These are phyloP conservation scores for Xylaria flabelliformis DNA, from an alignment of 495 filamentous ascomycete genomes.

Conservation along the genomic window DNA sequence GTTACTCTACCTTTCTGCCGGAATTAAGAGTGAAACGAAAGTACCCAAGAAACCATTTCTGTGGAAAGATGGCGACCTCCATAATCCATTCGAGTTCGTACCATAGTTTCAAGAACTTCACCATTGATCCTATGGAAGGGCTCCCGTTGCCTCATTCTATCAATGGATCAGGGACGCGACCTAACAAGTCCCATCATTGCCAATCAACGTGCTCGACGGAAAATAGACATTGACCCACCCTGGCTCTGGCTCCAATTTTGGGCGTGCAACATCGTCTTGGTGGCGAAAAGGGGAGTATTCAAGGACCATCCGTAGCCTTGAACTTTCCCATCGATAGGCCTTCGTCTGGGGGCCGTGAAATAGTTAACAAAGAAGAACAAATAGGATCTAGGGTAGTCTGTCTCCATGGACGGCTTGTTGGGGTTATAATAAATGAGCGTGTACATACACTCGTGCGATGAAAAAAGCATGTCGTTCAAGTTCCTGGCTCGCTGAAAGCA, in stretches of 20 bases:
- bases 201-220: neutral
- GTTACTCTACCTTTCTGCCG: neutral
- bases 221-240: neutral
- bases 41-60: conserved; percentile 3
- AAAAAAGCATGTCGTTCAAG: neutral
- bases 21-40: neutral
- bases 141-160: neutral
- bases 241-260: neutral
- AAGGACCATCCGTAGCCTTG: neutral
- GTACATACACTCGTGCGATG: neutral
- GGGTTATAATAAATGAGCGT: neutral
- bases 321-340: neutral
- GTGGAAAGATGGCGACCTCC: conserved; percentile 13
- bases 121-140: neutral
- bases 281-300: neutral
- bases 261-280: neutral
- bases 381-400: neutral
- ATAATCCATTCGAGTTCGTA: neutral
- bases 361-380: neutral
- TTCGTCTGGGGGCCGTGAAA: neutral
- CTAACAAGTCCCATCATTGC: neutral
- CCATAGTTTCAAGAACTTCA: neutral
- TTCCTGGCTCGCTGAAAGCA: neutral
- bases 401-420: neutral
- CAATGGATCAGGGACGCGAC: conserved; percentile 9